These are phyloP conservation scores for Friedmanniomyces simplex DNA, from an alignment of 495 filamentous ascomycete species.

Conservation along the genomic window DNA sequence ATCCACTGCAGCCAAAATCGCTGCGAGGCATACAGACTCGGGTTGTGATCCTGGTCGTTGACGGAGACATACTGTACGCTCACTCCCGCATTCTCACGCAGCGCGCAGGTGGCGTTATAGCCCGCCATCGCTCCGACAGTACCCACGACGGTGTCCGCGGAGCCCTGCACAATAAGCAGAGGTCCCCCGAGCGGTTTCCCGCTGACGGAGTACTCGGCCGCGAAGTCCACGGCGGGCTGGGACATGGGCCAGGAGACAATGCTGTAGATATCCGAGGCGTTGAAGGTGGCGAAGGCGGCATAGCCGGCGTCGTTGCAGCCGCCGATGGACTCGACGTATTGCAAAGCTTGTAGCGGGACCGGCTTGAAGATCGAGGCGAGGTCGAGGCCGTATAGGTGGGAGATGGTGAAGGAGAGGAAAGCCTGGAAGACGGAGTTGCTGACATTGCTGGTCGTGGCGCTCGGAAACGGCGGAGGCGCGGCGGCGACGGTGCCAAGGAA, in stretches of 20 bases:
- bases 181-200: constrained; percentile 31
- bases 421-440: constrained; percentile 3
- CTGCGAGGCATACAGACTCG: constrained; percentile 12
- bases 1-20: constrained; percentile 20
- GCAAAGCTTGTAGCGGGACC: neutral
- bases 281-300: constrained; percentile 3
- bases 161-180: constrained; percentile 38
- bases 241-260: constrained; percentile 2
- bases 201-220: neutral
- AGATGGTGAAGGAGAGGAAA: constrained; percentile 4
- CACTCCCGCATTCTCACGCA: neutral
- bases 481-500: constrained; percentile 36
- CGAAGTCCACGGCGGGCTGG: constrained; percentile 1
- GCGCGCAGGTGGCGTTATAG: constrained; percentile 30
- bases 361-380: constrained; percentile 5
- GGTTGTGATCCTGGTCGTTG: constrained; percentile 2
- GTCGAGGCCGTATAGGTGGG: constrained; percentile 3
- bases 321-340: neutral
- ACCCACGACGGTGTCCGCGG: constrained; percentile 26
- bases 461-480: constrained; percentile 21
- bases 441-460: neutral
- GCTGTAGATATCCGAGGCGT: neutral
- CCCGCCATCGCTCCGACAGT: constrained; percentile 22
- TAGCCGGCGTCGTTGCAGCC: constrained; percentile 7
- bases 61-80: neutral